Conservation (phyloP, 495 filamentous ascomycete species). For the Penicillium cataractarum region DNA sequence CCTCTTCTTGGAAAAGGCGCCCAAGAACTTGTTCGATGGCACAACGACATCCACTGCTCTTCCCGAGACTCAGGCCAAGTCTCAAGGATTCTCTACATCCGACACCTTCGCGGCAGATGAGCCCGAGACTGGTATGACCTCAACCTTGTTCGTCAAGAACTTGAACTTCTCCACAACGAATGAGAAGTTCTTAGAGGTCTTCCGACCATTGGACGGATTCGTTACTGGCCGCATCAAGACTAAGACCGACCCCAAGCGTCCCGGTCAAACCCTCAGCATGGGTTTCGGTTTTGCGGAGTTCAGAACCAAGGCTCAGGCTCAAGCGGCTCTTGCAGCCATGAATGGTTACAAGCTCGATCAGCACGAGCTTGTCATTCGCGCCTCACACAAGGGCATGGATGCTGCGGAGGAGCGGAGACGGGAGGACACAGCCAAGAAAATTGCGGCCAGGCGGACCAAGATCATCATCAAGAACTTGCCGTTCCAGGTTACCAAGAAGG, state of each 20-base stretch:
- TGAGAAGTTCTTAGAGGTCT: slow-evolving; percentile 68
- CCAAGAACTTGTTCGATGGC: slow-evolving; percentile 73
- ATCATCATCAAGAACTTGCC: slow-evolving; percentile 98
- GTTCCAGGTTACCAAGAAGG: slow-evolving; percentile 92
- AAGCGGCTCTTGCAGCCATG: slow-evolving; percentile 80
- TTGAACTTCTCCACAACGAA: slow-evolving; percentile 90
- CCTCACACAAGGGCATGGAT: slow-evolving; percentile 82
- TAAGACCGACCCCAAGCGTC: slow-evolving; percentile 81
- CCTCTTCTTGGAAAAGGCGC: slow-evolving; percentile 91
- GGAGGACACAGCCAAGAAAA: slow-evolving; percentile 78
- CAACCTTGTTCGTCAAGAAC: slow-evolving; percentile 90
- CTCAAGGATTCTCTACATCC: slow-evolving; percentile 55
- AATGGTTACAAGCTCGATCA: slow-evolving; percentile 81
- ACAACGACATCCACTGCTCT: slow-evolving; percentile 31
- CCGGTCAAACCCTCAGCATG: slow-evolving; percentile 86
- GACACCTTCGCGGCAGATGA: slow-evolving; percentile 60
- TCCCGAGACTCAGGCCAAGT: slow-evolving; percentile 44
- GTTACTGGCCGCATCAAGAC: slow-evolving; percentile 83
- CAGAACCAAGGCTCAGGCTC: slow-evolving; percentile 70
- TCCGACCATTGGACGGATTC: slow-evolving; percentile 82
- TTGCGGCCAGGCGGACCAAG: slow-evolving; percentile 75
- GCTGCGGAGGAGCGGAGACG: slow-evolving; percentile 82
- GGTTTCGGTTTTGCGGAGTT: slow-evolving; percentile 97
- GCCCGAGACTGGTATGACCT: slow-evolving; percentile 58
- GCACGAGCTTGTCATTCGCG: slow-evolving; percentile 81